Base-by-base conservation (phyloP, 768 basidiomycete genomes). In the Mycena vulgaris region DNA sequence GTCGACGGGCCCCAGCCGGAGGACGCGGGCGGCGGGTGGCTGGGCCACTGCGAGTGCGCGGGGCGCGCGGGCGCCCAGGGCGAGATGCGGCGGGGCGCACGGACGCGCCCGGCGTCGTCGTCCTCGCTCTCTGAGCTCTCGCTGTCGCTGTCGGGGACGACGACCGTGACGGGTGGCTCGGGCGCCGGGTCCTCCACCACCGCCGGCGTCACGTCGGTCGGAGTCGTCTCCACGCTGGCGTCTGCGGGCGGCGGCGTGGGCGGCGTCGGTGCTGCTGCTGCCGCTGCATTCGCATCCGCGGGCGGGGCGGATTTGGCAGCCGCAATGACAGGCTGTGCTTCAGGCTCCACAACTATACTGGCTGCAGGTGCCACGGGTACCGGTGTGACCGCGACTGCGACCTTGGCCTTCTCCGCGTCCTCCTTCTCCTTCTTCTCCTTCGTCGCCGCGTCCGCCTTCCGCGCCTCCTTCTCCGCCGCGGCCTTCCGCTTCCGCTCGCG, bases 371-470 rank as follows among this genome's bases (percentile, higher is more conserved):
- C 47, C 47, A 16, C 47, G 4, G 47, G 8, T 1, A 10, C 14
- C 45, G 31, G 31, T n/a, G 58, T 19, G 16, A 33, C 27, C 25
- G 52, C 21, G 68, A 81, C 85, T 59, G 82, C 81, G 58, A 84
- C 83, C 74, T 82, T 87, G 61, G 84, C 82, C 79, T 89, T 89
- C 76, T 88, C 83, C 39, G 85, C 84, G 40, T 87, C 82, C 65
- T 83, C 82, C 70, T 86, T 87, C 75, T 89, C 84, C 70, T 85
- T 86, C 75, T 86, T 82, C 40, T 88, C 80, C 79, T 90, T 88
- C 80, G 90, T 89, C 78, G 92, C 89, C 58, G 87, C 83, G 77
- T 89, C 89, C 57, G 88, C 87, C 80, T 90, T 89, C 76, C 86
- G 86, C 66, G 87, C 86, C 74, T 87, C 88, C 78, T 89, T 90